Conservation (phyloP, 2,329 filamentous ascomycete genomes). For the Arthroderma sp. region DNA sequence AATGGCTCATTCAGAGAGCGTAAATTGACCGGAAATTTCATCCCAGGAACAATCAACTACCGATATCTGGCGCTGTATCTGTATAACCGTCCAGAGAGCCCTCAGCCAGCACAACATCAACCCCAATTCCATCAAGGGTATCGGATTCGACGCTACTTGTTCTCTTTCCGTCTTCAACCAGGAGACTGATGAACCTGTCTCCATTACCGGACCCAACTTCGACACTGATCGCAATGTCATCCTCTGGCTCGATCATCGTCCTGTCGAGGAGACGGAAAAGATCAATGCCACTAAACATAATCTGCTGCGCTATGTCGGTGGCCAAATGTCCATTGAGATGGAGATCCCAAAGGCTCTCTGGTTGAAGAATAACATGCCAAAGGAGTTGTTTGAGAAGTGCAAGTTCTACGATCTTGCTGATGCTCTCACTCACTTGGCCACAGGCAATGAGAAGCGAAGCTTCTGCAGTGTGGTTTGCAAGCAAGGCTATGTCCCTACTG, state of each 20-base stretch:
- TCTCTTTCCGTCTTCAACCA: constrained; percentile 81
- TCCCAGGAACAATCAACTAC: constrained; percentile 86
- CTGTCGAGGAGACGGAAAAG: constrained; percentile 76
- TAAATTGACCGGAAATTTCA: not conserved
- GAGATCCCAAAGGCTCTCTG: constrained; percentile 97
- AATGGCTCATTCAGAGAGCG: not conserved
- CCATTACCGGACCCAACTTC: constrained; percentile 82
- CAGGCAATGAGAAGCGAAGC: constrained; percentile 78
- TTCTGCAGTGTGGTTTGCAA: constrained; percentile 97
- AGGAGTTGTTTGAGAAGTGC: constrained; percentile 77
- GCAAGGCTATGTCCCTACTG: constrained; percentile 92
- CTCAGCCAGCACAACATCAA: constrained; percentile 71
- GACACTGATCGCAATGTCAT: constrained; percentile 88
- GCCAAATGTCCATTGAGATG: constrained; percentile 99
- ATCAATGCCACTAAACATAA: constrained; percentile 92
- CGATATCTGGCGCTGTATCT: constrained; percentile 94
- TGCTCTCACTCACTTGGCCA: constrained; percentile 86
- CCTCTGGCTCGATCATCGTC: constrained; percentile 91
- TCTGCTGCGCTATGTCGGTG: constrained; percentile 87
- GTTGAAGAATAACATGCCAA: constrained; percentile 97
- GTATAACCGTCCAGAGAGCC: constrained; percentile 69
- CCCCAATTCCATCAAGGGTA: constrained; percentile 62
- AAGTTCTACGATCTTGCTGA: constrained; percentile 96
- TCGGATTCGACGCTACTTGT: constrained; percentile 98
- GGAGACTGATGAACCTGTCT: constrained; percentile 79